Evolutionary conservation across 1,284 basidiomycete genomes (phyloP), one percentile per base, ranked within the genome.

Genomic region (Trichosporon asahii): DNA sequence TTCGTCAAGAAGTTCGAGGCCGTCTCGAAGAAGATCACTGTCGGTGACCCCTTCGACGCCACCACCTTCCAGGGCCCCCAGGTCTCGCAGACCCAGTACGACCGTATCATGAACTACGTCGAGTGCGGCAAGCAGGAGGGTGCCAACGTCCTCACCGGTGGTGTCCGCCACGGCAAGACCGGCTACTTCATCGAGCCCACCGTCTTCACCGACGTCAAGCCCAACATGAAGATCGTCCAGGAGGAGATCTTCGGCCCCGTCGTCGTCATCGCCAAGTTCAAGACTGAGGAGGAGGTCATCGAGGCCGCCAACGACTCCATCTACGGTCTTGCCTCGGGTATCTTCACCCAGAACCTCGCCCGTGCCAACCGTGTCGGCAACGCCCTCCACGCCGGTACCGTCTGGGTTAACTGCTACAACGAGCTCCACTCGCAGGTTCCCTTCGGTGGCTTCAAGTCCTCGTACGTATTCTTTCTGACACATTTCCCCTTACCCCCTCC

Each of bases 221-320:
- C 89, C 37, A 87, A 90, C 72, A 94, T 95, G 91, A 90, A 88
- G 85, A 96, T 98, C 79, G 90, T 92, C 72, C 84, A 88, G 78
- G 95, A 97, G 85, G 95, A 97, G 85, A 94, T 95, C 79, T 94
- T 95, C 78, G 94, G 93, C 6, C 94, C 94, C 60, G 82, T 85
- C 72, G 76, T 83, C 68, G 86, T 85, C 73, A 77, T 86, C 61
- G 77, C 83, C 77, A 82, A 85, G 71, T 96, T 96, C 84, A 87
- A 87, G 72, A 90, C 90, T 7, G 92, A 94, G 81, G 90, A 81
- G 64, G 91, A 94, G 73, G 90, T 92, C 57, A 85, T 96, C 78
- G 84, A 82, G 63, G 86, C 89, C 78, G 95, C 94, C 68, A 96
- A 97, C 84, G 90, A 95, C 82, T 91, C 91, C 0, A 82, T 86